Percentiles rank a stretch among this genome's conserved stretches.
Conservation (phyloP, 164 flowering plant genomes). For the Warburgia ugandensis region DNA sequence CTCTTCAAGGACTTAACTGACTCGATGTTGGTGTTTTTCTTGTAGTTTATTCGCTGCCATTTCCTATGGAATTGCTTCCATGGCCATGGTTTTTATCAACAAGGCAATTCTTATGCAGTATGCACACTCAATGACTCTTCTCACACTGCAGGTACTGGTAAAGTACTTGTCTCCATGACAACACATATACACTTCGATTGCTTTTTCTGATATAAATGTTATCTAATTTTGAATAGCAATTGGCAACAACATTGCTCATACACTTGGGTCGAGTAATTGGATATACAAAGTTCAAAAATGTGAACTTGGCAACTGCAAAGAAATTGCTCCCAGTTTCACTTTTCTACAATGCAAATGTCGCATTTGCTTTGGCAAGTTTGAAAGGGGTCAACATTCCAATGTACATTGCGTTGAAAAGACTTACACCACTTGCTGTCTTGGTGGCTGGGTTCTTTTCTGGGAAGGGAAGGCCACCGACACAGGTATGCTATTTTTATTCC, state of each 20-base stretch:
- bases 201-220: no score
- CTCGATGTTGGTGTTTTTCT: no score
- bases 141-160: conserved; percentile 91
- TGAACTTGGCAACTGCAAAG: conserved; percentile 58
- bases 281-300: conserved; percentile 50
- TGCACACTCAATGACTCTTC: conserved; percentile 86
- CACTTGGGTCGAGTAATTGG: conserved; percentile 72
- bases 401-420: conserved; percentile 96
- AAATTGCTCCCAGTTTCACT: conserved; percentile 74
- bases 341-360: conserved; percentile 94
- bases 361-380: conserved; percentile 95
- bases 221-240: conserved; percentile 60
- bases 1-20: no score
- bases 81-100: conserved; percentile 98
- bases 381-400: conserved; percentile 98
- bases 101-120: conserved; percentile 93
- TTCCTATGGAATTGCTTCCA: conserved; percentile 92
- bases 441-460: conserved; percentile 80
- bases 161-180: no score
- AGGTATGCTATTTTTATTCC: conserved; percentile 59
- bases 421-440: conserved; percentile 95
- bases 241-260: conserved; percentile 77
- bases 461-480: conserved; percentile 76
- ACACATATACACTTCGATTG: no score
- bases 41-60: conserved; percentile 73